phyloP scores from a whole-genome alignment of 2,329 filamentous ascomycete species.

The Bipolaris victoriae region DNA sequence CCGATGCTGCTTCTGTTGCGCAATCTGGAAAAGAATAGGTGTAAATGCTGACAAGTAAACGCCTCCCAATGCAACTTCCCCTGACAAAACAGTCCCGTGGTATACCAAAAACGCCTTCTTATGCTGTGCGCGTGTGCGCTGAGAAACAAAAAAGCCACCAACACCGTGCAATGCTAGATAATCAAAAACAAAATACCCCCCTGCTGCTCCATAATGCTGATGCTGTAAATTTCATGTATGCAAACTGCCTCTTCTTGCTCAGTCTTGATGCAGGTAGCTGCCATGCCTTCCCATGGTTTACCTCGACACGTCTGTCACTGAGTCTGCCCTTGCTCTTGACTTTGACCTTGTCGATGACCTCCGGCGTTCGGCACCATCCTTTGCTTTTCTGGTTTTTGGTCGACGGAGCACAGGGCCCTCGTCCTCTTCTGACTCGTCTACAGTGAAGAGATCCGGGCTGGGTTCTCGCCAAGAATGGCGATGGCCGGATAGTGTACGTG shows the following conservation, averaged over 20 bases:
- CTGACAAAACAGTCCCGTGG: slow-evolving; percentile 17
- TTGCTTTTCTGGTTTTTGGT: slow-evolving; percentile 40
- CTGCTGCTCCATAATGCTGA: slow-evolving; percentile 39
- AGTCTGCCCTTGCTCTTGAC: slow-evolving; percentile 35
- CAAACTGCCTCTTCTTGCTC: slow-evolving; percentile 2
- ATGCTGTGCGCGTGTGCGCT: slow-evolving; percentile 23
- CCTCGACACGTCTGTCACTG: slow-evolving; percentile 38
- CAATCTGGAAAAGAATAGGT: slow-evolving; percentile 16
- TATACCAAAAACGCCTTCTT: slow-evolving; percentile 23
- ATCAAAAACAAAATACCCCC: slow-evolving; percentile 23
- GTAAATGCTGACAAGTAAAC: slow-evolving; percentile 39
- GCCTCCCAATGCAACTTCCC: slow-evolving; percentile 35
- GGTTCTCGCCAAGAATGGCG: slow-evolving; percentile 52
- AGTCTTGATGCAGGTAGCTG: slow-evolving; percentile 5
- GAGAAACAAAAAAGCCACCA: slow-evolving; percentile 14
- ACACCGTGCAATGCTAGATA: slow-evolving; percentile 33
- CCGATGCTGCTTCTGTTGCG: slow-evolving; percentile 5
- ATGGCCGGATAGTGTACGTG: slow-evolving; percentile 48
- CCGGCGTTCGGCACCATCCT: slow-evolving; percentile 45
- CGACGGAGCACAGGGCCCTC: slow-evolving; percentile 34
- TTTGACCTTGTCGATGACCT: slow-evolving; percentile 41
- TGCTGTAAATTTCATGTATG: slow-evolving; percentile 7
- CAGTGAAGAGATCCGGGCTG: slow-evolving; percentile 51
- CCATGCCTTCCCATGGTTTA: slow-evolving; percentile 24
- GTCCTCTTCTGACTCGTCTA: slow-evolving; percentile 50